Conservation (phyloP, 352 stramenopile genomes). For the Globisporangium paddicum region DNA sequence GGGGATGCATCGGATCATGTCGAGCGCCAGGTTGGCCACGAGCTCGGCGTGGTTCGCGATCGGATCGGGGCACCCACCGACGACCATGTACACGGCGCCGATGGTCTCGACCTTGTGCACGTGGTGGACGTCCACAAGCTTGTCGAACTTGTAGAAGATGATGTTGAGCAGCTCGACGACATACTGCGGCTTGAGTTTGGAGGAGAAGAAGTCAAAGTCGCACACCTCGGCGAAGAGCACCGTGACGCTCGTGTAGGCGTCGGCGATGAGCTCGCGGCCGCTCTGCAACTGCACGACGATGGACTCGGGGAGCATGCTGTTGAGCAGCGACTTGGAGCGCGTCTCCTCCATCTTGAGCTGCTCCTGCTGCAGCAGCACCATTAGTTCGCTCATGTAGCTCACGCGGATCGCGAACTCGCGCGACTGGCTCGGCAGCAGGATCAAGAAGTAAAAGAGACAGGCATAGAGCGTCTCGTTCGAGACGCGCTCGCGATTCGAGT, state of each 20-base stretch:
- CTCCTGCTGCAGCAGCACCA: constrained; percentile 77
- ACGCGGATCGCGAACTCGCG: constrained; percentile 79
- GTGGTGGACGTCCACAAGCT: constrained; percentile 79
- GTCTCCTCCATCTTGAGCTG: constrained; percentile 80
- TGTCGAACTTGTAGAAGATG: constrained; percentile 88
- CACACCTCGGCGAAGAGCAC: constrained; percentile 80
- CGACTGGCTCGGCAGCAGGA: constrained; percentile 67
- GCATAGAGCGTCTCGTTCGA: constrained; percentile 78
- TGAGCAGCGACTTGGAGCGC: constrained; percentile 71
- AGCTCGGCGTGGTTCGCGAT: constrained; percentile 73
- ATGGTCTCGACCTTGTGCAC: constrained; percentile 91
- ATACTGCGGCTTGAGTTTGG: constrained; percentile 70
- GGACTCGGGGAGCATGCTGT: constrained; percentile 79
- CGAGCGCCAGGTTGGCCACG: constrained; percentile 74
- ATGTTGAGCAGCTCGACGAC: constrained; percentile 88
- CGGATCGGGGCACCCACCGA: constrained; percentile 69
- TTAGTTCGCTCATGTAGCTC: constrained; percentile 83
- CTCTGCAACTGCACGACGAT: constrained; percentile 74
- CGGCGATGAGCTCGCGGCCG: constrained; percentile 76
- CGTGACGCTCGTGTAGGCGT: constrained; percentile 70
- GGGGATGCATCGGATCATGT: constrained; percentile 78
- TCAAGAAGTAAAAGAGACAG: constrained; percentile 79
- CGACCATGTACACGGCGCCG: constrained; percentile 89
- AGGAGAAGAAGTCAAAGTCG: constrained; percentile 84
- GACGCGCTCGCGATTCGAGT: constrained; percentile 33